Evolutionary conservation across 2,329 filamentous ascomycete species (phyloP).

Genomic region (Ophiostoma ulmi): DNA sequence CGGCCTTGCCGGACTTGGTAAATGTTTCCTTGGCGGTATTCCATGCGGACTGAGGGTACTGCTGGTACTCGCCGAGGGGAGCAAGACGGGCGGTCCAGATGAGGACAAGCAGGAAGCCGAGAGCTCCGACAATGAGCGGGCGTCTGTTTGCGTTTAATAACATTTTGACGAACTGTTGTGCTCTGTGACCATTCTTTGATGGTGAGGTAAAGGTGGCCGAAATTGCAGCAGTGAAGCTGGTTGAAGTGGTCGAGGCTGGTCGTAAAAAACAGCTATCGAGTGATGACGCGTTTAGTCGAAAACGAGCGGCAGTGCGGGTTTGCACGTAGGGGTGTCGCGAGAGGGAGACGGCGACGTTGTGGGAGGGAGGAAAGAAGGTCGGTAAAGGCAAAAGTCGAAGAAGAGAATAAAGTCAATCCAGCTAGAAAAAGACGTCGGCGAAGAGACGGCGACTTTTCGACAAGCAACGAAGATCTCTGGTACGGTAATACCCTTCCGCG

Average conservation of each 20-base stretch:
- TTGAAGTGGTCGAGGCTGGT: not conserved
- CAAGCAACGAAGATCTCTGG: not conserved
- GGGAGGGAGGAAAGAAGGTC: not conserved
- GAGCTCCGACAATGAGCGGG: constrained; percentile 19
- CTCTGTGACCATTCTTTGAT: constrained; percentile 5
- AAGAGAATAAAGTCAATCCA: not conserved
- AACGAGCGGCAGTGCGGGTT: constrained; percentile 2
- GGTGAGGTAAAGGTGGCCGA: not conserved
- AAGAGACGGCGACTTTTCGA: not conserved
- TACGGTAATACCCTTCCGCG: not conserved
- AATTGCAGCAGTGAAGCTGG: not conserved
- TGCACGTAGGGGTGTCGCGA: not conserved
- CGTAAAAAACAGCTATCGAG: not conserved
- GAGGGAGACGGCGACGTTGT: not conserved
- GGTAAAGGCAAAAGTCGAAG: not conserved
- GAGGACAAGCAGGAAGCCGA: constrained; percentile 22
- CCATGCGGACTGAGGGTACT: constrained; percentile 25
- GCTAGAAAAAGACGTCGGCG: not conserved
- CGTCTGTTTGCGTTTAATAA: constrained; percentile 24
- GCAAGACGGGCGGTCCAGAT: constrained; percentile 25
- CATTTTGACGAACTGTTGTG: not conserved
- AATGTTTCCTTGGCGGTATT: constrained; percentile 26
- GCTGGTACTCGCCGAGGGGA: constrained; percentile 21
- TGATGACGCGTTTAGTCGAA: constrained; percentile 8
- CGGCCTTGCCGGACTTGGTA: not conserved